Evolutionary conservation across 2,329 filamentous ascomycete genomes (phyloP).

Genomic region (Trichocomaceae sp.): DNA sequence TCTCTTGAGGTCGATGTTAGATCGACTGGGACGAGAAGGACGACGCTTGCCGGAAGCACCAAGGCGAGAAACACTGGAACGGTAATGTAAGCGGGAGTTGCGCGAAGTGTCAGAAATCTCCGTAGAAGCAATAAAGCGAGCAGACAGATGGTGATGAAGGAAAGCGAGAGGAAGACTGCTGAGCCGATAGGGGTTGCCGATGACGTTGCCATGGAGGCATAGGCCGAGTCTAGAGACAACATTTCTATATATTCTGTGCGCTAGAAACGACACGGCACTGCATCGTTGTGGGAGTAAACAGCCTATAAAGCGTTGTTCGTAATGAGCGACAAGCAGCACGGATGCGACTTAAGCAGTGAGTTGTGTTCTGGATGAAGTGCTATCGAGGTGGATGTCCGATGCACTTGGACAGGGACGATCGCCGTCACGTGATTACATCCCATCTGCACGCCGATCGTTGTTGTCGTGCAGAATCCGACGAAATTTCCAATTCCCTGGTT

Average conservation of each 20-base stretch:
- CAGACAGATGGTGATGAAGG: conserved; percentile 66
- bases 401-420: background rate
- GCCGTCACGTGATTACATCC: background rate
- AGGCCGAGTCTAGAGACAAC: conserved; percentile 9
- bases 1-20: conserved; percentile 71
- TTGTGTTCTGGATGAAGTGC: background rate
- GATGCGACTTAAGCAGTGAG: background rate
- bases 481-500: too few relatives aligned
- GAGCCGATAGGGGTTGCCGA: conserved; percentile 60
- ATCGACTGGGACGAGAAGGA: conserved; percentile 91
- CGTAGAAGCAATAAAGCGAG: conserved; percentile 78
- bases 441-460: background rate
- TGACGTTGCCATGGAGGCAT: conserved; percentile 12
- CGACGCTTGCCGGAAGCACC: conserved; percentile 81
- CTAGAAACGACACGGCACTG: background rate
- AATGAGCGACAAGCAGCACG: background rate
- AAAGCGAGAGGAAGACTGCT: conserved; percentile 66
- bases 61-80: conserved; percentile 95
- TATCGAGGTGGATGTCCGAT: background rate
- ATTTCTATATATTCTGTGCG: conserved; percentile 4
- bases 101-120: conserved; percentile 82
- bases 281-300: background rate
- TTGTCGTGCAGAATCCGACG: background rate
- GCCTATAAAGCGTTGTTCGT: background rate
- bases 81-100: conserved; percentile 81